These are phyloP conservation scores for Coemansia sp. DNA, from an alignment of 192 early-diverging fungal genomes.

Conservation along the genomic window DNA sequence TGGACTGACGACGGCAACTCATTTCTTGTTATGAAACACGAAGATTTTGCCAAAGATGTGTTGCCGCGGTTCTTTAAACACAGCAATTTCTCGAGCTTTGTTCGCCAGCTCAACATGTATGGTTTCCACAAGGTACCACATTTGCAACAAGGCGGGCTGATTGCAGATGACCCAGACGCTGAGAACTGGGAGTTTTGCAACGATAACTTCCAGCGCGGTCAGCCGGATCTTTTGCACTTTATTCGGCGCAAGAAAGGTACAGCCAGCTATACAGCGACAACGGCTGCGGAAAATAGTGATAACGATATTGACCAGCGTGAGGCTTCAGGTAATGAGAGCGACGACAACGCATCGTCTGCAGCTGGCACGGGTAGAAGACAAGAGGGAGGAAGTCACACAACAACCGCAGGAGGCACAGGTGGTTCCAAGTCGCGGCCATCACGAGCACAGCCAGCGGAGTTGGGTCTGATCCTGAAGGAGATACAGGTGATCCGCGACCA, in stretches of 20 bases:
- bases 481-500: constrained; percentile 87
- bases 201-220: constrained; percentile 82
- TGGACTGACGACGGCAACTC: constrained; percentile 89
- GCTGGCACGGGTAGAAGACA: background rate
- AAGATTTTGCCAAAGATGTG: constrained; percentile 80
- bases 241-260: constrained; percentile 84
- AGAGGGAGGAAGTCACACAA: background rate
- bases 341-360: background rate
- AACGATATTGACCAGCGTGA: constrained; percentile 36
- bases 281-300: constrained; percentile 19
- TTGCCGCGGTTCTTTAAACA: constrained; percentile 89
- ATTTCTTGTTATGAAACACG: constrained; percentile 75
- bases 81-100: constrained; percentile 88
- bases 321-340: background rate
- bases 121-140: constrained; percentile 98
- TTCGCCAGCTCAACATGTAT: constrained; percentile 93
- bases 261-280: constrained; percentile 20
- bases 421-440: constrained; percentile 18
- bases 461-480: constrained; percentile 62
- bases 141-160: constrained; percentile 84
- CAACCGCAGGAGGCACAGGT: background rate
- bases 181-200: constrained; percentile 95
- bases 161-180: constrained; percentile 63
- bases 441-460: constrained; percentile 21
- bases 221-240: constrained; percentile 85